Evolutionary conservation across 352 stramenopile genomes (phyloP).

Genomic region (Globisporangium iwayamae): DNA sequence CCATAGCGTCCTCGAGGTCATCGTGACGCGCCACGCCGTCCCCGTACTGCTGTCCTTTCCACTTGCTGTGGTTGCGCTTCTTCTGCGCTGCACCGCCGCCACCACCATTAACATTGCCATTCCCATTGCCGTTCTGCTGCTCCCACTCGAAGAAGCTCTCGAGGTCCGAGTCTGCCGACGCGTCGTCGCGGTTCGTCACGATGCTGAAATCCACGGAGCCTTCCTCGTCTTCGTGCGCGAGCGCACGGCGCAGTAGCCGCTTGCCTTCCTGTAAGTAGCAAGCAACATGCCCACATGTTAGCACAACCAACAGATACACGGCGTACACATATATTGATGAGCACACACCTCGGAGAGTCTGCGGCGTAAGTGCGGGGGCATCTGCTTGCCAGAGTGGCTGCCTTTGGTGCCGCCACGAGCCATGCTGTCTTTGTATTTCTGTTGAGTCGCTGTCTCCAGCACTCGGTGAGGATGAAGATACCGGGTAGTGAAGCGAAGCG

Average conservation of each 20-base stretch:
- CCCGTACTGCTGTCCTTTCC: conserved; percentile 34
- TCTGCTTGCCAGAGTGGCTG: conserved; percentile 18
- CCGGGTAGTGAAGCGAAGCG: too few relatives aligned
- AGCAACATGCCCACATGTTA: too few relatives aligned
- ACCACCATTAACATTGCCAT: background rate
- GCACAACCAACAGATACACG: background rate
- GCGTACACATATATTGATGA: too few relatives aligned
- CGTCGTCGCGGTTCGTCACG: conserved; percentile 40
- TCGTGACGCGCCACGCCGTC: conserved; percentile 24
- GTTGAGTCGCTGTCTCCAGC: background rate
- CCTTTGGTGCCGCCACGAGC: background rate
- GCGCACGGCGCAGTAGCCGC: conserved; percentile 43
- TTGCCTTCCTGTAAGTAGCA: conserved; percentile 37
- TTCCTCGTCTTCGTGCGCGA: conserved; percentile 38
- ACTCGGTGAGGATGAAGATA: too few relatives aligned
- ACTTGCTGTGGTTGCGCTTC: conserved; percentile 30
- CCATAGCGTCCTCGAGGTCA: conserved; percentile 48
- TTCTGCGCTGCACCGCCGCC: conserved; percentile 1
- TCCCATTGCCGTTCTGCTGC: conserved; percentile 18
- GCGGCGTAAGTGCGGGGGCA: conserved; percentile 27
- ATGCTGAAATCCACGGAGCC: conserved; percentile 31
- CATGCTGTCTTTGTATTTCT: conserved; percentile 4
- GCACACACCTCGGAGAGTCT: conserved; percentile 26
- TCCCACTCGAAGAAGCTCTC: conserved; percentile 54
- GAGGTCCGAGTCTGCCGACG: conserved; percentile 58